Conservation (phyloP, 75 land plant species). For the Pseudotsuga menziesii region DNA sequence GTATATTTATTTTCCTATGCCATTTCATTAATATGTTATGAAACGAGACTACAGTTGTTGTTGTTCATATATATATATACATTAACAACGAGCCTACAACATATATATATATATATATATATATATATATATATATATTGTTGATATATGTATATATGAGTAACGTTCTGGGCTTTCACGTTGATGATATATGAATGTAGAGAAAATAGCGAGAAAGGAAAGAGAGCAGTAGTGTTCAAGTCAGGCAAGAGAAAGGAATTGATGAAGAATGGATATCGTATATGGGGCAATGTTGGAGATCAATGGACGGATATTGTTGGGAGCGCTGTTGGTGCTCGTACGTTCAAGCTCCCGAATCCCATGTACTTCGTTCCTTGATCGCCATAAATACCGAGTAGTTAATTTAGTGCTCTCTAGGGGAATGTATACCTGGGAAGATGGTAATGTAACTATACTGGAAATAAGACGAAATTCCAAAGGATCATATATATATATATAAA, state of each 20-base stretch:
- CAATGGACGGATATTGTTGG: conserved; percentile 93
- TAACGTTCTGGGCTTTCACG: neutral
- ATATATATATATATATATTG: too few relatives aligned
- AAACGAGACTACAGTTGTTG: too few relatives aligned
- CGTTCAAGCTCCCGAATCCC: conserved; percentile 91
- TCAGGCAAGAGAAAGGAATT: conserved; percentile 48
- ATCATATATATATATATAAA: too few relatives aligned
- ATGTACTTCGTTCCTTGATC: conserved; percentile 79
- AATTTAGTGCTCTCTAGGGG: too few relatives aligned
- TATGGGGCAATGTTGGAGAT: conserved; percentile 82
- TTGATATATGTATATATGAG: too few relatives aligned
- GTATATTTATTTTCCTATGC: conserved; percentile 17
- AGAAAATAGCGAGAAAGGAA: conserved; percentile 26
- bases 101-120: too few relatives aligned
- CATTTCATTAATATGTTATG: too few relatives aligned
- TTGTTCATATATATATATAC: too few relatives aligned
- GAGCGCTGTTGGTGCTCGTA: conserved; percentile 51
- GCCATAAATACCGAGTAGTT: neutral
- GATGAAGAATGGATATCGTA: conserved; percentile 60
- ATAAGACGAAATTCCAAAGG: too few relatives aligned
- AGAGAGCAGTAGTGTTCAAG: conserved; percentile 58
- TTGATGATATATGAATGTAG: conserved; percentile 20
- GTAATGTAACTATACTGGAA: too few relatives aligned
- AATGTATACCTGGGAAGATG: too few relatives aligned
- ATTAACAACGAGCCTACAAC: too few relatives aligned